Conservation (phyloP, 805 yeast genomes). For the Lipomyces chichibuensis region DNA sequence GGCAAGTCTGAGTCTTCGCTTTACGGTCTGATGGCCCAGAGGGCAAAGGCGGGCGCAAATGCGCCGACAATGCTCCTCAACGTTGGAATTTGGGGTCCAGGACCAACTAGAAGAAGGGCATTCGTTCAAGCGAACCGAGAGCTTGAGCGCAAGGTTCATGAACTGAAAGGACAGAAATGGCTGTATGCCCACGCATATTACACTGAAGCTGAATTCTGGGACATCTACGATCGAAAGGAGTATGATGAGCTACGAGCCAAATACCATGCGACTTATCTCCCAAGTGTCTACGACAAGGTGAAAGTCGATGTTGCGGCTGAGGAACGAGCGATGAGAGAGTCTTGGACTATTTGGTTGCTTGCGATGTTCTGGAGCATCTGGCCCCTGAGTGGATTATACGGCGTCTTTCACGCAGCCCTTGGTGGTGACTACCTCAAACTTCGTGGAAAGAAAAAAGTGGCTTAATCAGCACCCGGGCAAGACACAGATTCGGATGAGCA, state of each 20-base stretch:
- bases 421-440: constrained; percentile 9
- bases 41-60: background rate
- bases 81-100: constrained; percentile 9
- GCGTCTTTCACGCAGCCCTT: constrained; percentile 5
- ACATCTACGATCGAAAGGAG: constrained; percentile 7
- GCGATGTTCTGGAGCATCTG: constrained; percentile 9
- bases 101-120: constrained; percentile 3
- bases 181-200: constrained; percentile 11
- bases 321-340: background rate
- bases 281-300: constrained; percentile 9
- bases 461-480: too few species aligned
- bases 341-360: constrained; percentile 4
- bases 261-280: constrained; percentile 8
- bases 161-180: constrained; percentile 9
- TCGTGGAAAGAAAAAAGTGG: background rate
- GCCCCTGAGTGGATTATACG: constrained; percentile 11
- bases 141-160: constrained; percentile 8
- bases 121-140: constrained; percentile 1
- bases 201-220: constrained; percentile 8
- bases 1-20: background rate
- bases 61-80: constrained; percentile 6
- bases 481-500: too few species aligned
- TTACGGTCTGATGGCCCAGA: constrained; percentile 5
- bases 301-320: constrained; percentile 9
- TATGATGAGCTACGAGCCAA: constrained; percentile 11